Conservation (phyloP, 768 basidiomycete genomes). For the Tylopilus intermedius region DNA sequence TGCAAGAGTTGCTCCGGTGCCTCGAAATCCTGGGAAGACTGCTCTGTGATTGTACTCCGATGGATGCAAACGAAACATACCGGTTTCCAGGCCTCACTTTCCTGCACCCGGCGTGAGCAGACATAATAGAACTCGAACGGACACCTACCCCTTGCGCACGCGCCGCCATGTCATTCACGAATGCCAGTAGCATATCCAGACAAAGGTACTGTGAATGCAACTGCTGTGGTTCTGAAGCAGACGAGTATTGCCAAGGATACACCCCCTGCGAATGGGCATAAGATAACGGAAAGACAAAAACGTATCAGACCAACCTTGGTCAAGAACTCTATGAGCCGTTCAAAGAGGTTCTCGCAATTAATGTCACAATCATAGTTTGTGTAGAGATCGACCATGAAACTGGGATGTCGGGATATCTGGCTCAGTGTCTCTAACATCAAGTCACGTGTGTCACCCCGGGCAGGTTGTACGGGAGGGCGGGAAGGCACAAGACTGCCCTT, state of each 20-base stretch:
- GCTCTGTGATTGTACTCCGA: background rate
- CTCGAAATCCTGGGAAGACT: constrained; percentile 44
- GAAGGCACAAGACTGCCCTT: constrained; percentile 48
- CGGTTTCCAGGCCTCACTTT: constrained; percentile 54
- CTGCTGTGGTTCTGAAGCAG: constrained; percentile 57
- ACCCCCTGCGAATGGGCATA: constrained; percentile 53
- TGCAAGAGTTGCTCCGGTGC: constrained; percentile 53
- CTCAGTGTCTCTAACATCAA: constrained; percentile 84
- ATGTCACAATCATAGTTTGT: constrained; percentile 96
- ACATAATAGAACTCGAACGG: constrained; percentile 3
- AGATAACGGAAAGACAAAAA: constrained; percentile 2
- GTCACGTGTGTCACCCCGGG: constrained; percentile 82
- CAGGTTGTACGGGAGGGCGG: constrained; percentile 63
- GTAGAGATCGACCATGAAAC: constrained; percentile 95
- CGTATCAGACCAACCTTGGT: constrained; percentile 56
- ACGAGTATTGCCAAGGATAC: constrained; percentile 61
- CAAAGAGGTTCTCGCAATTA: constrained; percentile 95
- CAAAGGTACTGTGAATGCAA: constrained; percentile 81
- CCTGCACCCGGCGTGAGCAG: constrained; percentile 27
- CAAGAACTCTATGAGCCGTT: constrained; percentile 81
- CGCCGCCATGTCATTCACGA: constrained; percentile 82
- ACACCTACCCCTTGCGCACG: constrained; percentile 49
- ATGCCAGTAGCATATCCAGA: constrained; percentile 80
- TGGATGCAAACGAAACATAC: constrained; percentile 37
- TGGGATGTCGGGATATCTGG: constrained; percentile 75